Conservation (phyloP, 75 land plant genomes). For the Sequoiadendron giganteum region DNA sequence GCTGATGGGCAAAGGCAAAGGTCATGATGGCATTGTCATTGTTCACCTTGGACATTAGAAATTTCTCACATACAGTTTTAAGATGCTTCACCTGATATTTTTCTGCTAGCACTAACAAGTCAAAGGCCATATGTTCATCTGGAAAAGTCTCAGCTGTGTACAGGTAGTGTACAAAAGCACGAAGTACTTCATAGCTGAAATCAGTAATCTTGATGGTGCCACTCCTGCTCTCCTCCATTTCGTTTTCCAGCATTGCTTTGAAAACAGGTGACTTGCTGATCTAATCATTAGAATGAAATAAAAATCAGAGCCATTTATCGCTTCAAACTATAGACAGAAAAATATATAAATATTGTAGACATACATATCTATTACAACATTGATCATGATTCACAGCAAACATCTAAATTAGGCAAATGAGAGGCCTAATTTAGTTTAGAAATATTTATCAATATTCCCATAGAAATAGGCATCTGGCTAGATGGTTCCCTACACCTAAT, state of each 20-base stretch:
- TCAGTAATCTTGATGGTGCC: conserved; percentile 71
- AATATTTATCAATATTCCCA: background rate
- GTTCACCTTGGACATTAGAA: conserved; percentile 65
- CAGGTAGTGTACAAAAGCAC: conserved; percentile 63
- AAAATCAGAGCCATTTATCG: background rate
- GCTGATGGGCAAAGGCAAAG: conserved; percentile 63
- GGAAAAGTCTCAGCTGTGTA: conserved; percentile 80
- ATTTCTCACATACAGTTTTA: conserved; percentile 61
- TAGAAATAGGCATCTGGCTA: background rate
- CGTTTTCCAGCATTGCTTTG: conserved; percentile 71
- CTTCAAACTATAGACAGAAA: background rate
- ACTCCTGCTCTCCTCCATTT: conserved; percentile 75
- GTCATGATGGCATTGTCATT: conserved; percentile 54
- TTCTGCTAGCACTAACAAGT: conserved; percentile 63
- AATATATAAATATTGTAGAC: background rate
- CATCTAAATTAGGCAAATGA: background rate
- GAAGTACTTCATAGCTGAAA: conserved; percentile 65
- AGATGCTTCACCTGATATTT: conserved; percentile 75
- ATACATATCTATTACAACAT: background rate
- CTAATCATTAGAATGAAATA: conserved; percentile 20
- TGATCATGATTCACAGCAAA: background rate
- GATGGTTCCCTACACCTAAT: background rate
- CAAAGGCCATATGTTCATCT: conserved; percentile 65
- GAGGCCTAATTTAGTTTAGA: background rate
- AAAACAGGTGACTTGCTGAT: conserved; percentile 71